phyloP scores from a whole-genome alignment of 202 grass and related monocot genomes.

The Cymbopogon flexuosus region DNA sequence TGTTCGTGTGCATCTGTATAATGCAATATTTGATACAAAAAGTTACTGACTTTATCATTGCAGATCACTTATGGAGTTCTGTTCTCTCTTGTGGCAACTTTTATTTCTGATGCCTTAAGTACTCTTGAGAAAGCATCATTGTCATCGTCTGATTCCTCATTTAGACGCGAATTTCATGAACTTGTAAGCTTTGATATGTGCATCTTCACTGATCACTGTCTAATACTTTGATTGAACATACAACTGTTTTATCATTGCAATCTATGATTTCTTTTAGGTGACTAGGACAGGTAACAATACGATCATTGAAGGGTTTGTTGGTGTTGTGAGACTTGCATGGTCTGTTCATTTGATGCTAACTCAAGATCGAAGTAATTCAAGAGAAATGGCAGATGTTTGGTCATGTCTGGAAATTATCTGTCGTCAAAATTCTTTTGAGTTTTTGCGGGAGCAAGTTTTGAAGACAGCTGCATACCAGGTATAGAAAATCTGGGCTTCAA shows the following conservation, averaged over 20 bases:
- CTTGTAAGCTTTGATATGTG: conserved; percentile 48
- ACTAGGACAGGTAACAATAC: conserved; percentile 59
- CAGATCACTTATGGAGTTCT: conserved; percentile 72
- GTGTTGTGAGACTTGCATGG: conserved; percentile 81
- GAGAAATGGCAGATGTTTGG: conserved; percentile 52
- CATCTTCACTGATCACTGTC: conserved; percentile 15
- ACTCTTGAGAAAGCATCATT: conserved; percentile 43
- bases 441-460: conserved; percentile 60
- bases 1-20: conserved; percentile 11
- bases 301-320: conserved; percentile 67
- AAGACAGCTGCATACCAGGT: conserved; percentile 87
- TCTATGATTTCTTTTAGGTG: conserved; percentile 43
- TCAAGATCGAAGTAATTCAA: conserved; percentile 64
- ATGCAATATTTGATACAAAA: conserved; percentile 5
- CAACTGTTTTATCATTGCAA: conserved; percentile 11
- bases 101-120: conserved; percentile 79
- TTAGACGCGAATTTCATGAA: conserved; percentile 83
- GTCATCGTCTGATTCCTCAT: conserved; percentile 64
- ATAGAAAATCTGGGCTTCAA: not conserved
- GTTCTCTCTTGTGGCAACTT: conserved; percentile 73
- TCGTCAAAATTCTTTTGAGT: conserved; percentile 70
- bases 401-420: conserved; percentile 73
- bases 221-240: conserved; percentile 17
- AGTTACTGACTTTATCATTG: conserved; percentile 30
- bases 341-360: conserved; percentile 81